phyloP scores from a whole-genome alignment of 805 yeast species.

The Pichia heedii region DNA sequence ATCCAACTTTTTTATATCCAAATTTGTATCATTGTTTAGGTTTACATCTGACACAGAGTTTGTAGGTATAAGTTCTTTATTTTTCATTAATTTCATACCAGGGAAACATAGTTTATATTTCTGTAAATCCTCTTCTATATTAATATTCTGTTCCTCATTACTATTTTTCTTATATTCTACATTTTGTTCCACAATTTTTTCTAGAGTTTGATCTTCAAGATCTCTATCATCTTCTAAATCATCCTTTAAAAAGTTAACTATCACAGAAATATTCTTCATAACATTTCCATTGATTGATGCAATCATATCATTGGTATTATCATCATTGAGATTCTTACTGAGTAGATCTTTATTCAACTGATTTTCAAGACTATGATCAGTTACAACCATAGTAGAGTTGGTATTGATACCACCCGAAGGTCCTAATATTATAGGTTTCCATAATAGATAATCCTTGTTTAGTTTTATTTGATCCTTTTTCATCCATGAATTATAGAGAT shows the following conservation, averaged over 20 bases:
- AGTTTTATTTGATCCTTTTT: constrained; percentile 42
- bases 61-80: background rate
- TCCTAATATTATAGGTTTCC: constrained; percentile 81
- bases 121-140: background rate
- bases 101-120: constrained; percentile 17
- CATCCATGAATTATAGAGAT: constrained; percentile 42
- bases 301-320: no score
- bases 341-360: no score
- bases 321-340: no score
- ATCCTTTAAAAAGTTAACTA: constrained; percentile 55
- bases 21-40: background rate
- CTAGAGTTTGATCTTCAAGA: constrained; percentile 47
- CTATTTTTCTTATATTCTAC: constrained; percentile 7
- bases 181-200: constrained; percentile 31
- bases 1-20: constrained; percentile 6
- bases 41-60: no score
- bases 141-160: background rate
- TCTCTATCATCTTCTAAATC: constrained; percentile 57
- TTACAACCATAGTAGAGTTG: constrained; percentile 35
- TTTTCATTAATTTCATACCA: constrained; percentile 13
- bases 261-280: constrained; percentile 44
- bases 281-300: constrained; percentile 21
- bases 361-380: constrained; percentile 15
- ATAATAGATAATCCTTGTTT: constrained; percentile 47
- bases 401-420: constrained; percentile 81